Evolutionary conservation across 176 grass and related monocot species (phyloP).

Genomic region (Zea luxurians): DNA sequence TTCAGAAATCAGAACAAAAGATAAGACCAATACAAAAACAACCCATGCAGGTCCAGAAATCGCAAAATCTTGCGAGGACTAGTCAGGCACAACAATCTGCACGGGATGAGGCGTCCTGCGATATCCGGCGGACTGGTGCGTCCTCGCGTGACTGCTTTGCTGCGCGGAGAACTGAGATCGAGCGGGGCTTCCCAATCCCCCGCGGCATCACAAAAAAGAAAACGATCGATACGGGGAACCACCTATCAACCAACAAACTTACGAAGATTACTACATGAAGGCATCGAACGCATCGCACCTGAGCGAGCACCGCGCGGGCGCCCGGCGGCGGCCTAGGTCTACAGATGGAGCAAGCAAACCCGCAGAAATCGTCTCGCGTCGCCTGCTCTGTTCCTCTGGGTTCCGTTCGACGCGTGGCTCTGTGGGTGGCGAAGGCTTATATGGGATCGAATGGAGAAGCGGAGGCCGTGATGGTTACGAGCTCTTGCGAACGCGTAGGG

Average conservation of each 20-base stretch:
- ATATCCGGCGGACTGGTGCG: neutral
- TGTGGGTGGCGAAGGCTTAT: neutral
- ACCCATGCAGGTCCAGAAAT: neutral
- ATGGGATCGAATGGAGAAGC: neutral
- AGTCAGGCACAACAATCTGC: neutral
- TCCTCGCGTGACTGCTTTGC: neutral
- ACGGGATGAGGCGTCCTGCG: neutral
- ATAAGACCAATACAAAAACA: neutral
- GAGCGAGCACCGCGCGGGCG: constrained; percentile 7
- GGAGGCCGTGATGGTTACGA: neutral
- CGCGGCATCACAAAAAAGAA: neutral
- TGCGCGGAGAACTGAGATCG: neutral
- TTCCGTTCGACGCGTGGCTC: neutral
- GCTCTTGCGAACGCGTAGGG: constrained; percentile 34
- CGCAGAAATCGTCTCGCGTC: neutral
- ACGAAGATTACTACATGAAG: neutral
- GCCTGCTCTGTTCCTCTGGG: neutral
- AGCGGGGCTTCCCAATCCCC: neutral
- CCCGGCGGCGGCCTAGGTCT: constrained; percentile 20
- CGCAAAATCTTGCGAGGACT: neutral
- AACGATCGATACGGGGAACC: neutral
- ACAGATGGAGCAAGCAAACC: neutral
- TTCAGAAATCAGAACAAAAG: neutral
- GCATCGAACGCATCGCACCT: constrained; percentile 21
- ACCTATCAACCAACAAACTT: neutral